Evolutionary conservation across 441 rosid species (phyloP).

Genomic region (Manihot esculenta): DNA sequence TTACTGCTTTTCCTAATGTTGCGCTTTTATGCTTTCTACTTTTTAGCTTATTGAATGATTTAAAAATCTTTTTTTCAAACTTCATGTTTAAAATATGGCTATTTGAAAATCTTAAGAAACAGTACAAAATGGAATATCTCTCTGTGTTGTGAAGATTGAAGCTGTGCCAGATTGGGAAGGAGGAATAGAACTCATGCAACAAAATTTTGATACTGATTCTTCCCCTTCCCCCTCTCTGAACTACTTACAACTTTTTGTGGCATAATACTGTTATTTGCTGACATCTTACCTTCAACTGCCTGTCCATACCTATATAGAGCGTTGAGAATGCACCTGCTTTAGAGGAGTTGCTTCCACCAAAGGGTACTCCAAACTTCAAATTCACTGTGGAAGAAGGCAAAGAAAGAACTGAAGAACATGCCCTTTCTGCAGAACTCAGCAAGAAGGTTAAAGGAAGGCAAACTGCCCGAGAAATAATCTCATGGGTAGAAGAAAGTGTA

Average conservation of each 20-base stretch:
- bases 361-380: conserved; percentile 67
- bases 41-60: background rate
- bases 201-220: background rate
- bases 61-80: background rate
- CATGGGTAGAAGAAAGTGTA: conserved; percentile 82
- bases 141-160: background rate
- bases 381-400: conserved; percentile 64
- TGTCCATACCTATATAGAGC: conserved; percentile 49
- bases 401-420: conserved; percentile 71
- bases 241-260: conserved; percentile 3
- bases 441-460: conserved; percentile 87
- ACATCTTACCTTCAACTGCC: conserved; percentile 17
- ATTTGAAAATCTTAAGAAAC: conserved; percentile 9
- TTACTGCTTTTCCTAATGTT: background rate
- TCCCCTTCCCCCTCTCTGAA: background rate
- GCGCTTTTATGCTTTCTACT: background rate
- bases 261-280: conserved; percentile 14
- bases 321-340: conserved; percentile 83
- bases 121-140: background rate
- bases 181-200: background rate
- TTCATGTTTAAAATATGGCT: background rate
- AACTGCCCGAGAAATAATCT: conserved; percentile 70
- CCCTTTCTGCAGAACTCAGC: conserved; percentile 70
- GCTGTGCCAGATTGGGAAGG: conserved; percentile 2
- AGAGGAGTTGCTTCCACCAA: conserved; percentile 94